A percentile compares a stretch with the other conserved stretches of the same genome.
Evolutionary conservation across 2,329 filamentous ascomycete species (phyloP).

Genomic region (Aspergillus pseudoterreus): DNA sequence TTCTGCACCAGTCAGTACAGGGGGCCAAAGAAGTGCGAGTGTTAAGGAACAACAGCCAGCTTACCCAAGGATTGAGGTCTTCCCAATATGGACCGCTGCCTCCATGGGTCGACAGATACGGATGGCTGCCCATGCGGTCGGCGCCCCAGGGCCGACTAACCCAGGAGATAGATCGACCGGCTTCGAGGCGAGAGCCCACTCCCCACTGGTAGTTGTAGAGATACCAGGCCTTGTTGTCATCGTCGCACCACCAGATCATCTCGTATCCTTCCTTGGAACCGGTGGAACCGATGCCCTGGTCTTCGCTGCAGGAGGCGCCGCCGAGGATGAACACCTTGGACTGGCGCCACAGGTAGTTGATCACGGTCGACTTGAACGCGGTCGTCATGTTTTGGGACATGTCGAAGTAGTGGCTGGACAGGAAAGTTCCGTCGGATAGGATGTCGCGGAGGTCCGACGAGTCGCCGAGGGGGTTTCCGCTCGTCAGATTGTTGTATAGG

Average conservation of each 20-base stretch:
- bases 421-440: neutral
- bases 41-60: neutral
- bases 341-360: slow-evolving; percentile 2
- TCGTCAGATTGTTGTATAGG: neutral
- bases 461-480: neutral
- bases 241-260: slow-evolving; percentile 2
- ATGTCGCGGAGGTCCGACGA: neutral
- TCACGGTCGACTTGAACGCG: neutral
- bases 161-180: neutral
- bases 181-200: neutral
- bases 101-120: neutral
- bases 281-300: neutral
- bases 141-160: neutral
- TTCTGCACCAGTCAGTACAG: neutral
- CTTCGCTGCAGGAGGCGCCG: slow-evolving; percentile 1
- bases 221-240: neutral
- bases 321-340: slow-evolving; percentile 1
- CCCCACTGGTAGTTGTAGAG: neutral
- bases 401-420: neutral
- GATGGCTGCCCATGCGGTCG: neutral
- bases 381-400: neutral
- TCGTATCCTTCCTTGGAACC: neutral
- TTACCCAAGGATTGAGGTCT: slow-evolving; percentile 1
- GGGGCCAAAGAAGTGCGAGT: neutral
- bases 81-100: neutral